Evolutionary conservation across 2,329 filamentous ascomycete species (phyloP), one percentile per base, ranked within the genome.

Genomic region (Verruconis gallopava): DNA sequence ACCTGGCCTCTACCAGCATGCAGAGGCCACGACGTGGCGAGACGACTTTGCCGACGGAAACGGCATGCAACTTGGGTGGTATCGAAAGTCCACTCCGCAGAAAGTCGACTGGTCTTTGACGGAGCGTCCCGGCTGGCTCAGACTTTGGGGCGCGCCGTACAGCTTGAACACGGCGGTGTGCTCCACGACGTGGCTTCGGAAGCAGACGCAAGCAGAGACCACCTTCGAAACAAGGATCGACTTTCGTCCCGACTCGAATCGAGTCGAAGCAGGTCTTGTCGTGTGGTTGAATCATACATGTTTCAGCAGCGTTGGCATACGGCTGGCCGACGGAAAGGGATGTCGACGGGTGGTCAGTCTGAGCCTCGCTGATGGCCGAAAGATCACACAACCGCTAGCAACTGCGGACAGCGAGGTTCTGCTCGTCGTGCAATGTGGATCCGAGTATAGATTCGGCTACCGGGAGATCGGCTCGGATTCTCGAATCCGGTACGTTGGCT

Each of bases 281-380:
- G 51, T 75, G 0, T 76, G 68, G 64, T 73, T 69, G 67, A 73
- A 66, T 36, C 65, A 71, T 33, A 62, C 62, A 46, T 66, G 64
- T 0, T 62, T 64, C 40, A 59, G 55, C 37, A 64, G 58, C 22
- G 56, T 70, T 2, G 67, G 66, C 1, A 54, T 69, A 12, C 48
- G 53, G 13, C 21, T 52, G 25, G 25, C 25, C n/a, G 9, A n/a
- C n/a, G 25, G n/a, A 9, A 30, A 30, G 6, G 9, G n/a, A 9
- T 9, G n/a, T 9, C 6, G n/a, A n/a, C 25, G 25, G 25, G 25
- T n/a, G 9, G n/a, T 30, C 6, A n/a, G 6, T n/a, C 6, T 30
- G 25, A 30, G 25, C n/a, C 25, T 30, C n/a, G 25, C 25, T 9
- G 25, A 30, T 30, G 25, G 25, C 9, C 6, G 6, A 30, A 9